A percentile compares a stretch with the other conserved stretches of the same genome.
phyloP scores from a whole-genome alignment of 768 basidiomycete genomes.

The Russula earlei region DNA sequence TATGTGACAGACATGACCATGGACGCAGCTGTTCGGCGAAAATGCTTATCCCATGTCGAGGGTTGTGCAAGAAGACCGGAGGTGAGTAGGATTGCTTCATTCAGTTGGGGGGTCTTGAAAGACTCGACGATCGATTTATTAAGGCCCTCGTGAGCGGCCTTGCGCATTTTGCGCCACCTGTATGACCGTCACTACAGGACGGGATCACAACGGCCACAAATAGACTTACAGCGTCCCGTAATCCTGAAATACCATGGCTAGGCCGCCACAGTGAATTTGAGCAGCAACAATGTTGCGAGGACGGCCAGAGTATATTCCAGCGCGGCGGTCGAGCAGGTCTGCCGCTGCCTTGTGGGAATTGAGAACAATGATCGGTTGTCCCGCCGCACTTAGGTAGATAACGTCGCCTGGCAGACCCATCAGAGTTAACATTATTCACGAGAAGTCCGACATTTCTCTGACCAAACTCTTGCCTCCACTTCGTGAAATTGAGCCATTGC shows the following conservation, averaged over 20 bases:
- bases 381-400: constrained; percentile 17
- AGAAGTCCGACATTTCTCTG: neutral
- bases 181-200: neutral
- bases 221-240: constrained; percentile 11
- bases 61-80: constrained; percentile 6
- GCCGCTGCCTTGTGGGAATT: constrained; percentile 21
- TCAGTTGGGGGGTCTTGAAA: constrained; percentile 3
- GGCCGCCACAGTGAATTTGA: constrained; percentile 14
- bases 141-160: constrained; percentile 13
- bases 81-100: constrained; percentile 14
- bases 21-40: constrained; percentile 16
- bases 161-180: constrained; percentile 19
- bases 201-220: neutral
- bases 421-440: neutral
- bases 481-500: constrained; percentile 16
- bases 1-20: constrained; percentile 14
- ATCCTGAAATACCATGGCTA: constrained; percentile 12
- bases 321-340: constrained; percentile 22
- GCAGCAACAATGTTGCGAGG: constrained; percentile 17
- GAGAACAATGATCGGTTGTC: constrained; percentile 21
- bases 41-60: constrained; percentile 7
- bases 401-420: constrained; percentile 11
- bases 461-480: constrained; percentile 16
- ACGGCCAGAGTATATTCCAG: constrained; percentile 16
- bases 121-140: neutral